Conservation (phyloP, 148 eudicot species). For the Rhododendron henanense region DNA sequence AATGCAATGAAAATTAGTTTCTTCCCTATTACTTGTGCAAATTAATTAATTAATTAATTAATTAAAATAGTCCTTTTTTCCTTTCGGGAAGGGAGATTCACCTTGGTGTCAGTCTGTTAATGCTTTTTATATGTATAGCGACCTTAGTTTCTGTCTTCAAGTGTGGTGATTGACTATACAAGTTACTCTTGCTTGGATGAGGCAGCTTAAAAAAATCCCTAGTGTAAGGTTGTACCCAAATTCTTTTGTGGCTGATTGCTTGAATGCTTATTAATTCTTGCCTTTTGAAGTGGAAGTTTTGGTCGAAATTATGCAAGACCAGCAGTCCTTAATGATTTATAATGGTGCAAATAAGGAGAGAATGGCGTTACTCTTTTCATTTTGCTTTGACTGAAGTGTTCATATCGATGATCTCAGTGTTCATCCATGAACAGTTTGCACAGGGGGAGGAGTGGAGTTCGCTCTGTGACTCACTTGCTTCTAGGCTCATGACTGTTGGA, state of each 20-base stretch:
- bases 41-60: neutral
- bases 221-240: neutral
- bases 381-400: neutral
- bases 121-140: neutral
- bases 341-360: conserved; percentile 1
- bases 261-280: neutral
- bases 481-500: conserved; percentile 72
- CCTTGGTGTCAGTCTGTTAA: neutral
- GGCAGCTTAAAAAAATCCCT: neutral
- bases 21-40: neutral
- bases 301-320: neutral
- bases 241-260: neutral
- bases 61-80: neutral
- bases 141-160: neutral
- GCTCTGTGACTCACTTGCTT: conserved; percentile 87
- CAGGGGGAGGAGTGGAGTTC: conserved; percentile 79
- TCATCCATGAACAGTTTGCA: conserved; percentile 60
- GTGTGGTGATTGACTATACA: neutral
- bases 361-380: neutral
- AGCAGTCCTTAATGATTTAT: neutral
- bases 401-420: neutral
- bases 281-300: neutral
- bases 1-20: neutral
- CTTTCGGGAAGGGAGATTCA: neutral
- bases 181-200: neutral